Conservation (phyloP, 345 rosid species). For the Murraya paniculata region DNA sequence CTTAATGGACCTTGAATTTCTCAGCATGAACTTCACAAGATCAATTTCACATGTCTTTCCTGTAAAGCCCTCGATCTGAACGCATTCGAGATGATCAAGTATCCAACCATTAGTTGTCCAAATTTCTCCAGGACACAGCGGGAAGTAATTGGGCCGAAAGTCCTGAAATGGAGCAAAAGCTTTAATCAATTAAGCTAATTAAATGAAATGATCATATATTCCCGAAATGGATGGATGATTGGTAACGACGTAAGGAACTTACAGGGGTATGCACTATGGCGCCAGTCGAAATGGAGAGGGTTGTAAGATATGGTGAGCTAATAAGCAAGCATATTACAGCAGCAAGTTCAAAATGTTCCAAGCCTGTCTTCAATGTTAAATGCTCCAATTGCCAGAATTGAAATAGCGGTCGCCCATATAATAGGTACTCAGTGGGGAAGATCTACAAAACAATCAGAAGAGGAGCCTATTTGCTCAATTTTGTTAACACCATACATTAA, state of each 20-base stretch:
- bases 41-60: background rate
- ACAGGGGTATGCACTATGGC: background rate
- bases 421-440: background rate
- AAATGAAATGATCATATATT: background rate
- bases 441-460: background rate
- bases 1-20: background rate
- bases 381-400: background rate
- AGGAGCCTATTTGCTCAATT: background rate
- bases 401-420: background rate
- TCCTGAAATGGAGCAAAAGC: background rate
- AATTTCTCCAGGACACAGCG: background rate
- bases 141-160: background rate
- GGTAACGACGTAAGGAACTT: background rate
- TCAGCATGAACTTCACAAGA: background rate
- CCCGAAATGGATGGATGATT: background rate
- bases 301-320: background rate
- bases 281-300: background rate
- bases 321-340: background rate
- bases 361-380: constrained; percentile 1
- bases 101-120: background rate
- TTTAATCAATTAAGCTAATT: background rate
- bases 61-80: background rate
- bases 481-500: no score
- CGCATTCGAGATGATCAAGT: background rate
- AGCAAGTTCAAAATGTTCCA: background rate